A percentile compares a stretch with the other conserved stretches of the same genome.
These are phyloP conservation scores for Schwanniomyces polymorphus DNA, from an alignment of 805 yeast genomes.

Conservation along the genomic window DNA sequence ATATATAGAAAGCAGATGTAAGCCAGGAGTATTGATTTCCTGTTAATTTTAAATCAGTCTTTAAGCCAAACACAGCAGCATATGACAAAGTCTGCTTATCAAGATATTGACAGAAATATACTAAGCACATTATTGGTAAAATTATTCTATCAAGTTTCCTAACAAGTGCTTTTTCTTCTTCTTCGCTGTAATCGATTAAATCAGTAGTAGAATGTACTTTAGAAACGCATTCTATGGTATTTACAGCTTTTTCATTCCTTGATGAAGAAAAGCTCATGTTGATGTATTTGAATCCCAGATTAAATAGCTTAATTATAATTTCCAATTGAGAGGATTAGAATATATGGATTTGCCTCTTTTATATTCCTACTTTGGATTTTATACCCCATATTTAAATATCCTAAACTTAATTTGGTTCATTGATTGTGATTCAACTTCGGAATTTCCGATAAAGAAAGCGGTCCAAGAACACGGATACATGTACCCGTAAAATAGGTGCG, in stretches of 20 bases:
- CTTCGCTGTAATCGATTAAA: constrained; percentile 8
- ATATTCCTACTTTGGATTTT: not conserved
- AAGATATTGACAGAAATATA: constrained; percentile 6
- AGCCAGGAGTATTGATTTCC: constrained; percentile 39
- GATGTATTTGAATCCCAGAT: too few species aligned
- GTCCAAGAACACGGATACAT: not conserved
- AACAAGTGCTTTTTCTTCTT: constrained; percentile 7
- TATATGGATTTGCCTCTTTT: not conserved
- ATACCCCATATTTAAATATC: not conserved
- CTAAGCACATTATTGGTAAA: constrained; percentile 6
- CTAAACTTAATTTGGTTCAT: not conserved
- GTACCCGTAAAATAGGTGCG: not conserved
- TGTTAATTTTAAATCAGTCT: constrained; percentile 4
- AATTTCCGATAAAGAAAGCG: not conserved
- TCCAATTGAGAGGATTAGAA: too few species aligned
- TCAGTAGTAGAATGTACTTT: constrained; percentile 3
- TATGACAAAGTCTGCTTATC: constrained; percentile 4
- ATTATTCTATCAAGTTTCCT: constrained; percentile 7
- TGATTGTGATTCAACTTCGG: not conserved
- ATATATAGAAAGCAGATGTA: constrained; percentile 47
- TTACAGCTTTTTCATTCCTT: not conserved
- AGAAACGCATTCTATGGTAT: not conserved
- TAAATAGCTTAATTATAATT: too few species aligned
- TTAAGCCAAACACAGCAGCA: constrained; percentile 3
- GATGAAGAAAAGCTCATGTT: not conserved